phyloP scores from a whole-genome alignment of 1,284 basidiomycete species.

The Hymenochaete sp. region DNA sequence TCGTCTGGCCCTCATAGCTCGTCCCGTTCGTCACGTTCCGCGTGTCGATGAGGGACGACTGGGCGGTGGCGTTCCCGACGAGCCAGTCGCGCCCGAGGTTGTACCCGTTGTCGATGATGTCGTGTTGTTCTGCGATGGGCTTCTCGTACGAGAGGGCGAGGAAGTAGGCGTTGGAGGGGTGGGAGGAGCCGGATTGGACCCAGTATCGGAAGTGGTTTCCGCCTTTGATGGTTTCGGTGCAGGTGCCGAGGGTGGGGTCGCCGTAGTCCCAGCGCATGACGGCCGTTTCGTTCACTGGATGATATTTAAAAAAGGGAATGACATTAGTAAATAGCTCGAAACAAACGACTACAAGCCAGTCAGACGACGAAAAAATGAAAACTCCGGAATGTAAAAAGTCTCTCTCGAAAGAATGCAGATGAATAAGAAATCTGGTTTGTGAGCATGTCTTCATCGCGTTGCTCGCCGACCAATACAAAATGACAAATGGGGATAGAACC shows the following conservation, averaged over 20 bases:
- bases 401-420: too few species aligned
- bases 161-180: conserved; percentile 73
- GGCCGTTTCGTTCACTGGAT: conserved; percentile 63
- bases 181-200: conserved; percentile 61
- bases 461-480: too few species aligned
- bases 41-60: conserved; percentile 40
- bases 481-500: too few species aligned
- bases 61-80: conserved; percentile 67
- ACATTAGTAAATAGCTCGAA: background rate
- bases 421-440: too few species aligned
- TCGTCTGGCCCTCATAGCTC: conserved; percentile 49
- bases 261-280: conserved; percentile 77
- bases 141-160: conserved; percentile 74
- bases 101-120: conserved; percentile 54
- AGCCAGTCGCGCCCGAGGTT: conserved; percentile 67
- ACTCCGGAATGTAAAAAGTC: background rate
- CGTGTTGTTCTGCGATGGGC: conserved; percentile 47
- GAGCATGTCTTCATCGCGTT: too few species aligned
- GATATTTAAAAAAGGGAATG: conserved; percentile 2
- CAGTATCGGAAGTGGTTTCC: conserved; percentile 92
- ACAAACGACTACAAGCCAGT: too few species aligned
- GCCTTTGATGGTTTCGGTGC: conserved; percentile 78
- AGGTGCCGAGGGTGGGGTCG: conserved; percentile 69
- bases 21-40: conserved; percentile 47
- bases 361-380: too few species aligned